Base-by-base conservation (phyloP, 1,284 basidiomycete genomes). In the Neotropicomus parvogracilis region DNA sequence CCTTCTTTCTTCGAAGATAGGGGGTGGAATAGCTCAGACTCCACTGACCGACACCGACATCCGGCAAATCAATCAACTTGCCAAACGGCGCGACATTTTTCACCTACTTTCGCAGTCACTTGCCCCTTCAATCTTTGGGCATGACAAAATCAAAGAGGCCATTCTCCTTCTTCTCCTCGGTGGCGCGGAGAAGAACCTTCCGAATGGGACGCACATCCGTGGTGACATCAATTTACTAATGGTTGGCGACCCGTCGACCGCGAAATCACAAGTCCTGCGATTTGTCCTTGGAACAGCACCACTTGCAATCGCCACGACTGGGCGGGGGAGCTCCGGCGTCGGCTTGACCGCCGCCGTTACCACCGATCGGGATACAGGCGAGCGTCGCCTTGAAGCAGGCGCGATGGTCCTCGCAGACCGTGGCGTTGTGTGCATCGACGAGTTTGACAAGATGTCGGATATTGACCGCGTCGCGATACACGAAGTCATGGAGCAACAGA, bases 401-500 rank as follows among this genome's bases (percentile, higher is more conserved):
- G 97, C 97, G 12, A 99, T 99, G 97, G 97, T 99, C 28, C 83
- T 99, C 40, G 97, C 97, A n/a, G 97, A 99, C 69, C 85, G 95
- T 53, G 97, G 97, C 17, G 94, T 99, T 12, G 95, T 99, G 39
- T 99, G 95, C 71, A 99, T 99, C 60, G 97, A 99, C 70, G 95
- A 99, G 71, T 99, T 99, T 63, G 95, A 99, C 79, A 99, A 99
- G 70, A 99, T 99, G 95, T 94, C 91, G 27, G 97, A 99, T 60
- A 80, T 97, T 56, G 95, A 99, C 72, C 85, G 97, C 58, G 95
- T 98, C n/a, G 95, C 97, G 26, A 99, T 99, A 59, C 97, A 99
- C 72, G 97, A 99, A 83, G 97, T 98, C 62, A 99, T 99, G 97
- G 95, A 99, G 68, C 93, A 97, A 69, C 95, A 98, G 68, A 99